A percentile compares a stretch with the other conserved stretches of the same genome.
phyloP scores from a whole-genome alignment of 805 yeast genomes.

The Lipomyces yamadae region DNA sequence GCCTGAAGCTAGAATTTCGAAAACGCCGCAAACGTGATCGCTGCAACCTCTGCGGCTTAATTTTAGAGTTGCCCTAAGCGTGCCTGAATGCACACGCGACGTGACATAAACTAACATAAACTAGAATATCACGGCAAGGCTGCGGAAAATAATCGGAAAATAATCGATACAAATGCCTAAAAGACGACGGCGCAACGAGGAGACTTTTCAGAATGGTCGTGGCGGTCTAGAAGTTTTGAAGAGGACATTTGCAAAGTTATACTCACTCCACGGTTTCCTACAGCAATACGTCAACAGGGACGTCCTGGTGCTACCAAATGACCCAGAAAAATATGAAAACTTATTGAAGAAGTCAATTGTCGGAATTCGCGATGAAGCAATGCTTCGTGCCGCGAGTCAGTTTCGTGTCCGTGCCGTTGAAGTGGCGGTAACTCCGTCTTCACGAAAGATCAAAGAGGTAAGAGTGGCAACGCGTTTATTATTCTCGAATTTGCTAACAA shows the following conservation, averaged over 20 bases:
- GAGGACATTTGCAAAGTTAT: neutral
- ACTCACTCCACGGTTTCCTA: slow-evolving; percentile 3
- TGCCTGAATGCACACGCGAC: too few relatives aligned
- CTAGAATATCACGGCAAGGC: too few relatives aligned
- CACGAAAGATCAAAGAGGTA: slow-evolving; percentile 8
- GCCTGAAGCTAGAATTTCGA: neutral
- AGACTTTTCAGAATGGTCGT: neutral
- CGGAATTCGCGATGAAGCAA: neutral
- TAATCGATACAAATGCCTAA: neutral
- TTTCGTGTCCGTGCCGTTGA: neutral
- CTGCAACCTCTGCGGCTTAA: too few relatives aligned
- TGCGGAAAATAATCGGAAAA: neutral
- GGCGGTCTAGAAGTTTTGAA: neutral
- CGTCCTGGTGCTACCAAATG: neutral
- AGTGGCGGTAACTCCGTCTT: neutral
- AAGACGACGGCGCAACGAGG: neutral
- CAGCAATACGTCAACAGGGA: neutral
- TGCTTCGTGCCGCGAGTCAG: neutral
- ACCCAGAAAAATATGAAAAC: slow-evolving; percentile 1
- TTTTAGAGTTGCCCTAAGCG: too few relatives aligned
- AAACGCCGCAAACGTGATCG: too few relatives aligned
- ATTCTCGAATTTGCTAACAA: neutral
- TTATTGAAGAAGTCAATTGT: slow-evolving; percentile 3
- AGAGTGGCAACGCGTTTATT: neutral
- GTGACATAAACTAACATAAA: too few relatives aligned